Base-by-base conservation (phyloP, 306 rosid genomes). In the Vachellia collinsii region DNA sequence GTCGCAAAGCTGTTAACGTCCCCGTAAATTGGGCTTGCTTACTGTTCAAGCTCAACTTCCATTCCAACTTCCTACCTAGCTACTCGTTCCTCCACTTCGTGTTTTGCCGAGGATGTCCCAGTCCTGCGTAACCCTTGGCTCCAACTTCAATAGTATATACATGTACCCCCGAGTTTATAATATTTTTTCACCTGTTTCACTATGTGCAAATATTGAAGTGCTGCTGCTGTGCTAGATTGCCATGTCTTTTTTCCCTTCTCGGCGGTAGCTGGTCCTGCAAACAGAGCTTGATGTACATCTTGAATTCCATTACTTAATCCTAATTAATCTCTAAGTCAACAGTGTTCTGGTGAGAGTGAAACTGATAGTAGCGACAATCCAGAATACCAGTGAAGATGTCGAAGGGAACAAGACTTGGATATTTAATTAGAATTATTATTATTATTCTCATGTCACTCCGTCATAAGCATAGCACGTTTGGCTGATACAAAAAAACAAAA, bases 381-480 rank as follows among this genome's bases (percentile, higher is more conserved):
- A 14, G 41, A 37, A 8, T 3, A 46, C 0, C 17, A 6, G 0
- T 10, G 3, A n/a, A 19, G 1, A 6, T 12, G 5, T 5, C 0
- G 5, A 7, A 4, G 38, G 11, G 23, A 53, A 53, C 3, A 22
- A 20, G n/a, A 54, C 37, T 10, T 11, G 13, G 54, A 67, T n/a
- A 10, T 56, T 54, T 79, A 12, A 22, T 67, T 39, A 16, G 38
- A 64, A 54, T 54, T 78, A 78, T 77, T 62, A 88, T 54, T 76
- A 80, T 77, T 53, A 88, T 83, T 85, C 85, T 82, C 76, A 83
- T 43, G 87, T 84, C 85, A 81, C 92, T 56, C 81, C 56, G 79
- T 77, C 61, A 70, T 77, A 77, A 39, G 8, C 72, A 38, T 9
- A 58, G 64, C 29, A 67, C 13, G 65, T 11, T 59, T 7, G 19